Conservation (phyloP, 441 rosid genomes). For the Lagerstroemia fauriei region DNA sequence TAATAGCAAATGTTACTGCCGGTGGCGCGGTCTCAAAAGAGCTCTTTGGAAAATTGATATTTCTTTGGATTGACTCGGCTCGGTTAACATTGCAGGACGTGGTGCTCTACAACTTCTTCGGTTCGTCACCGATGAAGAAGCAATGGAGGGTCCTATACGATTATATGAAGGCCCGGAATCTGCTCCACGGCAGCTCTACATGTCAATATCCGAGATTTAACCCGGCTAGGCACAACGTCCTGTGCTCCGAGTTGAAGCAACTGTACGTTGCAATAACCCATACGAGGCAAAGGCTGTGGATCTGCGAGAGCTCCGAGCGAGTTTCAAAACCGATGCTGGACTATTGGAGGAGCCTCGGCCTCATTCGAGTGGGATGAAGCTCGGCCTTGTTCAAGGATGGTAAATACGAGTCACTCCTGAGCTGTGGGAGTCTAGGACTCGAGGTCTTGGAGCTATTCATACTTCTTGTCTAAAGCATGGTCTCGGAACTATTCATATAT, state of each 20-base stretch:
- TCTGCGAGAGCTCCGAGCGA: conserved; percentile 46
- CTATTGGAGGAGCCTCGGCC: conserved; percentile 46
- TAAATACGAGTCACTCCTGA: too few species aligned
- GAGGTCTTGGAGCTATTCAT: too few species aligned
- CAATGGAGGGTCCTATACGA: conserved; percentile 54
- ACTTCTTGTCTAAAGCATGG: too few species aligned
- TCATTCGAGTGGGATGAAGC: conserved; percentile 34
- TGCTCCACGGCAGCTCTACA: conserved; percentile 32
- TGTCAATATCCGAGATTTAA: conserved; percentile 38
- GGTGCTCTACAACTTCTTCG: conserved; percentile 49
- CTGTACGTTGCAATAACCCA: conserved; percentile 61
- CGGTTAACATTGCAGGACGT: conserved; percentile 43
- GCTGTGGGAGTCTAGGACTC: too few species aligned
- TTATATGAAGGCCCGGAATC: conserved; percentile 44
- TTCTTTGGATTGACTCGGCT: background rate
- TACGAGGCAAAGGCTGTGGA: conserved; percentile 54
- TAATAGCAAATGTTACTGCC: too few species aligned
- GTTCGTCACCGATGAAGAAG: conserved; percentile 48
- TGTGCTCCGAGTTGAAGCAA: conserved; percentile 63
- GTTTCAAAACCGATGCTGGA: conserved; percentile 44
- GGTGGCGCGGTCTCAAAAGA: too few species aligned
- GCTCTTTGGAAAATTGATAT: too few species aligned
- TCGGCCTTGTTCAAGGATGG: too few species aligned
- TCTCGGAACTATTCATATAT: too few species aligned
- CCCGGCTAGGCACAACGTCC: conserved; percentile 39